Evolutionary conservation across 805 yeast species (phyloP).

Genomic region (Dipodascus geniculatus): DNA sequence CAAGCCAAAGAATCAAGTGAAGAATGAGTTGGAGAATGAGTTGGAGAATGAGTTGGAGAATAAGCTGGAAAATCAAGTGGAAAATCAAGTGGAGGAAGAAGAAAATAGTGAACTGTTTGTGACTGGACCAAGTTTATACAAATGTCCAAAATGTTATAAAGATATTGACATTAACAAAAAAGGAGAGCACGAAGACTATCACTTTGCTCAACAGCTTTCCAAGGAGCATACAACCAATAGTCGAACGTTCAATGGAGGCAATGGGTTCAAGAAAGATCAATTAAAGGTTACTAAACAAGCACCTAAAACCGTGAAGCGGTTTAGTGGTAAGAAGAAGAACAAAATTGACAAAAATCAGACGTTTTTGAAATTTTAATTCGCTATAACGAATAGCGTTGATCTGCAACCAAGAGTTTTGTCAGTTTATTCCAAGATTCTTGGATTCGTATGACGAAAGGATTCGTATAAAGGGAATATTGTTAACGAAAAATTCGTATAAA

Average conservation of each 20-base stretch:
- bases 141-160: slow-evolving; percentile 22
- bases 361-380: background rate
- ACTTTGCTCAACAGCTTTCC: slow-evolving; percentile 24
- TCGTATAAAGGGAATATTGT: too few species aligned
- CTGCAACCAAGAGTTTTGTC: too few species aligned
- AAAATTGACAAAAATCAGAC: slow-evolving; percentile 3
- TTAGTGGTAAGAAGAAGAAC: background rate
- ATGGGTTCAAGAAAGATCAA: background rate
- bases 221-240: slow-evolving; percentile 9
- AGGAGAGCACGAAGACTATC: slow-evolving; percentile 31
- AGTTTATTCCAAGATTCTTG: too few species aligned
- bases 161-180: slow-evolving; percentile 10
- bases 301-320: background rate
- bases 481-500: too few species aligned
- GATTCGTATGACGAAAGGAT: too few species aligned
- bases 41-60: too few species aligned
- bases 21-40: background rate
- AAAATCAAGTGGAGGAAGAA: slow-evolving; percentile 1
- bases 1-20: slow-evolving; percentile 4
- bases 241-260: background rate
- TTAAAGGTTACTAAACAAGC: background rate
- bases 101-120: slow-evolving; percentile 8
- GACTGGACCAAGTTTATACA: slow-evolving; percentile 3
- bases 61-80: slow-evolving; percentile 5
- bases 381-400: too few species aligned